Evolutionary conservation across 2,329 filamentous ascomycete genomes (phyloP), one percentile per base, ranked within the genome.

Genomic region (Talaromyces atroroseus): DNA sequence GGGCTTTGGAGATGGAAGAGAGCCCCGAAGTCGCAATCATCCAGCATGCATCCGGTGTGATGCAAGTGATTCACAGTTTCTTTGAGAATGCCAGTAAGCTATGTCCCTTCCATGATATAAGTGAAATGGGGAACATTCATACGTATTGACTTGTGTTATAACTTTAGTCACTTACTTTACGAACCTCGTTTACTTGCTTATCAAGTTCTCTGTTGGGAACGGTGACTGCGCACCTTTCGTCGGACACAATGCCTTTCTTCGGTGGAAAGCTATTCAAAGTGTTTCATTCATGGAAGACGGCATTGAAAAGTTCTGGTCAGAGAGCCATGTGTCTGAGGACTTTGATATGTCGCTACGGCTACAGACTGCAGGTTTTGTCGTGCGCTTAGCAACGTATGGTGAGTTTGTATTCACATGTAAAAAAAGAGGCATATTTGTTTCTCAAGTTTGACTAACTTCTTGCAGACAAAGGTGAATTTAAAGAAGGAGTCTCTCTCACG

Each of bases 401-500:
- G 48, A 21, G 32, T 34, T 49, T 6, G 12, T 24, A 8, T 47
- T 11, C 7, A 16, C 20, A 24, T 6, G 4, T 6, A 1, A 11
- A 21, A 5, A 32, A 5, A 7, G 20, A 6, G 29, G 11, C 11
- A 8, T 5, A n/a, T 8, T 8, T 18, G 16, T 40, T 38, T 16
- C 4, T 3, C 12, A 18, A 11, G 26, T 3, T 32, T 42, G 3
- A 26, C 45, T 57, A 24, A 57, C 7, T n/a, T 38, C 3, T 18
- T 49, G 18, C 10, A 57, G 82, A 85, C 52, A 81, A 82, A 32
- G 81, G 84, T 2, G 86, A 83, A 6, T 90, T 90, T 73, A 83
- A 89, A 65, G 89, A 92, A 69, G 89, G 89, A 61, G 89, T 92
- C 54, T 92, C 89, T 2, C 77, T 92, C 55, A 92, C 89, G 0